Evolutionary conservation across 2,329 filamentous ascomycete genomes (phyloP), one percentile per base, ranked within the genome.

Genomic region (Aurifilum marmelostoma): DNA sequence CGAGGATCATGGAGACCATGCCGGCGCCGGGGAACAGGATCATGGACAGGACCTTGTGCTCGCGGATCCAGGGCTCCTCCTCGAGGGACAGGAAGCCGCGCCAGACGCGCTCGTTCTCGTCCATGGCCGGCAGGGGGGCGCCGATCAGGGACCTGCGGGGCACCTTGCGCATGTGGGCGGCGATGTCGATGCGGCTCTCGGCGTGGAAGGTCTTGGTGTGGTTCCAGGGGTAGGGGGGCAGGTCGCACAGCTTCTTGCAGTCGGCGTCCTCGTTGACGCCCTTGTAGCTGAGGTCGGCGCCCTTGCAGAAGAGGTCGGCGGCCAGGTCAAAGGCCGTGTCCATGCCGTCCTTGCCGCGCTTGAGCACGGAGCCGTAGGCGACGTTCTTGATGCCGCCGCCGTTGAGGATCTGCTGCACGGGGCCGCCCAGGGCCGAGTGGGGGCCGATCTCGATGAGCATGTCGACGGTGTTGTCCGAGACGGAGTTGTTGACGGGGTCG

Each of bases 141-240:
- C 69, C 69, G n/a, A 70, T 64, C 0, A 70, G 69, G 12, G 65
- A 67, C 66, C 59, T 59, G 47, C 59, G 62, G 34, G 68, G 68
- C 56, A 70, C 66, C 37, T 62, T 58, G 69, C 80, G 80, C 60
- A 80, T 76, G 69, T 82, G 82, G 72, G 82, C 80, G 71, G 79
- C 76, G 58, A 78, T 56, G 65, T 68, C 63, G 47, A 71, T 66
- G 24, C 71, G 68, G 18, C 70, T 63, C 67, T 73, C 71, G 18
- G 61, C 62, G 64, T 69, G 69, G 68, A 71, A 68, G 14, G 54
- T 62, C 52, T 77, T 77, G 29, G 77, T 76, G 72, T 85, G 82
- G 70, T 85, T 81, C 83, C 82, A 85, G 3, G 80, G 79, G 71
- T 85, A 85, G 1, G 75, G 75, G 7, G 83, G 83, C 6, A 85